Base-by-base conservation (phyloP, 2,329 filamentous ascomycete species). In the Teratosphaeria gauchensis region DNA sequence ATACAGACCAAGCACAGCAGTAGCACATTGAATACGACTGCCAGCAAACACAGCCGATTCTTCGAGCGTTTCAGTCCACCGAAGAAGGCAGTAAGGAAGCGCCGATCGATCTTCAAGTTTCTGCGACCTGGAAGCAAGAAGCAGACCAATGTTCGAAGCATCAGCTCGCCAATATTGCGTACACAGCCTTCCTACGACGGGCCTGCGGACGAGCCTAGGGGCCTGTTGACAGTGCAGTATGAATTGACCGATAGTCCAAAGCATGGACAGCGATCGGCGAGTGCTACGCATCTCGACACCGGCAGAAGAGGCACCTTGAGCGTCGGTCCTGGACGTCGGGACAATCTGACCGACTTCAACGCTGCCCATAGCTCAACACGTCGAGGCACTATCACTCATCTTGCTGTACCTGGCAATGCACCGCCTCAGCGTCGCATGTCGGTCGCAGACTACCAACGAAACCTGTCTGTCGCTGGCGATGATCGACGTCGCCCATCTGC, bases 31-130 rank as follows among this genome's bases (percentile, higher is more conserved):
- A 19, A 48, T 11, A 58, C 61, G 8, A 60, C 59, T 16, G 56
- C 19, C 19, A 63, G 61, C 56, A 65, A 61, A 42, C 51, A 58
- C 12, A 63, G 59, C 54, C 61, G 58, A 19, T 66, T 68, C 55
- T 54, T 63, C 19, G 60, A 65, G 32, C 60, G 60, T 52, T 62
- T 62, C 53, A 59, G 63, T 4, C 65, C 68, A 8, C 61, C 61
- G 16, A 67, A 63, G 53, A 67, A 62, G 51, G 31, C 61, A 5
- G 63, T 65, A 16, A 59, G 56, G 51, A 71, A 71, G 59, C 62
- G 67, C 4, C 64, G 67, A 6, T 69, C 69, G 1, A 63, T 71
- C 51, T 67, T 70, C 57, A 63, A 59, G 28, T 66, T 71, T 48
- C 57, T 69, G 14, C 63, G 65, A 21, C 65, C 66, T 31, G 64